These are phyloP conservation scores for Globisporangium uncinulatum DNA, from an alignment of 352 stramenopile species.

Conservation along the genomic window DNA sequence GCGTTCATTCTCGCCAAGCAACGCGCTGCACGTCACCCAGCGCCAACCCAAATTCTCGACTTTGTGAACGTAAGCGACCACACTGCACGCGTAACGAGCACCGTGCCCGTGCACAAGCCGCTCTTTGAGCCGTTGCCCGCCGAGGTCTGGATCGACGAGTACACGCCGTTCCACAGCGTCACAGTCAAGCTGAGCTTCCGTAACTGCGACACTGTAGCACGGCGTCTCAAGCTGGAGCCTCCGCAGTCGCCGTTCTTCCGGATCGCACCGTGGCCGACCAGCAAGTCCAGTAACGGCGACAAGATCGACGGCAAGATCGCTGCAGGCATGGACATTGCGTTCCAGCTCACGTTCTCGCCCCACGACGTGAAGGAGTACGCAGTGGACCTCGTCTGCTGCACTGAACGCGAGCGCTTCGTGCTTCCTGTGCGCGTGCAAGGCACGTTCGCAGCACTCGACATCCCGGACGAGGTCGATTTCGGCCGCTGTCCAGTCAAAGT, in stretches of 20 bases:
- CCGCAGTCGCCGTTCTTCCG: constrained; percentile 86
- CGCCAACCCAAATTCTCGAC: constrained; percentile 38
- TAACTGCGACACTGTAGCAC: constrained; percentile 89
- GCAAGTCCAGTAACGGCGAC: constrained; percentile 8
- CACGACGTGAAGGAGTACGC: constrained; percentile 88
- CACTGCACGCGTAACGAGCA: constrained; percentile 46
- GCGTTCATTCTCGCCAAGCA: constrained; percentile 57
- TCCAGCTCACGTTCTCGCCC: constrained; percentile 87
- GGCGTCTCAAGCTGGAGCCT: constrained; percentile 86
- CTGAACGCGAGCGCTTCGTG: constrained; percentile 93
- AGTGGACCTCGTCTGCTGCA: constrained; percentile 90
- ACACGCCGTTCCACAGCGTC: constrained; percentile 84
- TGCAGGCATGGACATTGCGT: constrained; percentile 92
- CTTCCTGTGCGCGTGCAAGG: constrained; percentile 87
- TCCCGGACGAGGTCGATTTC: constrained; percentile 89
- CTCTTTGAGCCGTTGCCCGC: constrained; percentile 83
- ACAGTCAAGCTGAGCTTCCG: constrained; percentile 85
- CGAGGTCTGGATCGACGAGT: constrained; percentile 90
- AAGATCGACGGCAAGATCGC: constrained; percentile 80
- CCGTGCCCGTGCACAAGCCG: constrained; percentile 78
- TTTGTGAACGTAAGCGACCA: constrained; percentile 77
- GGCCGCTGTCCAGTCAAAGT: constrained; percentile 87
- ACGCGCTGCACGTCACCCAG: constrained; percentile 27
- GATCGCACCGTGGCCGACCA: constrained; percentile 26
- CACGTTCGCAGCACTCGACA: constrained; percentile 75